These are phyloP conservation scores for Pythium plurisporium DNA, from an alignment of 352 stramenopile species.

Conservation along the genomic window DNA sequence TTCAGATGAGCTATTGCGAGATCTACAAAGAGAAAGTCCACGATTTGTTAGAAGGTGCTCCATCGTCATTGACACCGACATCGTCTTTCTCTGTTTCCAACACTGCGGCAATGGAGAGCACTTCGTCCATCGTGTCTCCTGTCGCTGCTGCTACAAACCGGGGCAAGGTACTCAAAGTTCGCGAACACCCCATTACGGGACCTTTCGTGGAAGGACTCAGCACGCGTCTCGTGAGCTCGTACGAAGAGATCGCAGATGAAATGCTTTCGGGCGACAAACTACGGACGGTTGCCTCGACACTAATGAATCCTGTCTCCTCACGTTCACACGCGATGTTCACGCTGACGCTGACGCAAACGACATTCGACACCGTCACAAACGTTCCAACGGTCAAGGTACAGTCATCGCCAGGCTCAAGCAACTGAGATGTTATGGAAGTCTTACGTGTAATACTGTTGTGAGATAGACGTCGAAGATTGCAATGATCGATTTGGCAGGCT, in stretches of 20 bases:
- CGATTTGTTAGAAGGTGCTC: slow-evolving; percentile 54
- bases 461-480: slow-evolving; percentile 79
- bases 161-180: slow-evolving; percentile 51
- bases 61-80: slow-evolving; percentile 4
- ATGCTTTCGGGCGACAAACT: slow-evolving; percentile 92
- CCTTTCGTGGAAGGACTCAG: slow-evolving; percentile 83
- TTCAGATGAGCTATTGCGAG: slow-evolving; percentile 75
- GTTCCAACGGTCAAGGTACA: slow-evolving; percentile 61
- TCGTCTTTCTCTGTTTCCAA: slow-evolving; percentile 27
- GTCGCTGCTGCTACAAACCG: background rate
- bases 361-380: slow-evolving; percentile 54
- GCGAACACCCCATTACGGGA: slow-evolving; percentile 78
- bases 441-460: background rate
- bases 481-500: slow-evolving; percentile 83
- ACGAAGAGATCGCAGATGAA: slow-evolving; percentile 75
- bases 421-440: background rate
- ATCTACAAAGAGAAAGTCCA: slow-evolving; percentile 89
- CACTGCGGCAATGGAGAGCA: slow-evolving; percentile 1
- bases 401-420: background rate
- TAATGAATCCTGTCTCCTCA: slow-evolving; percentile 96
- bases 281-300: slow-evolving; percentile 90
- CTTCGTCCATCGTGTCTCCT: background rate
- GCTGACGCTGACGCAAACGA: slow-evolving; percentile 88
- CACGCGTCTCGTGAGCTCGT: slow-evolving; percentile 59
- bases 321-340: slow-evolving; percentile 97